Evolutionary conservation across 371 early-diverging fungal genomes (phyloP).

Genomic region (Saksenaea vasiformis): DNA sequence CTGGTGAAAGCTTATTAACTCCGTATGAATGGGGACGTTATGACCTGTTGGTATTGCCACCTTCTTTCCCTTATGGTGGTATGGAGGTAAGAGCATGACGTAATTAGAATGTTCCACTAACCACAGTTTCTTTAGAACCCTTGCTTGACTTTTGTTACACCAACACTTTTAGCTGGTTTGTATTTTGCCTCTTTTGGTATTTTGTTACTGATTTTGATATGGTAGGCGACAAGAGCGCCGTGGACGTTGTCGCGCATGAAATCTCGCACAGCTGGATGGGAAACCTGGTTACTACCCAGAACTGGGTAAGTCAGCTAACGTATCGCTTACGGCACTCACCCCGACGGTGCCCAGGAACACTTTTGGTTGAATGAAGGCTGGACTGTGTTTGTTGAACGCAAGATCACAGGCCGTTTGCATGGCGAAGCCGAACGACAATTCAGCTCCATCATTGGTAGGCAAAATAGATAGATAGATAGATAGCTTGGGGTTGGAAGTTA

Average conservation of each 20-base stretch:
- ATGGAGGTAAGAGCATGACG: slow-evolving; percentile 74
- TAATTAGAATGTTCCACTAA: neutral
- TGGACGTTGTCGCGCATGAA: slow-evolving; percentile 98
- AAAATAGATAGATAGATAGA: too few species aligned
- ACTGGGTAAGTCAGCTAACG: slow-evolving; percentile 67
- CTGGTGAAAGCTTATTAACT: slow-evolving; percentile 84
- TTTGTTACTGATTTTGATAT: neutral
- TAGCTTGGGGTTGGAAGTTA: neutral
- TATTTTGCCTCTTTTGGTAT: neutral
- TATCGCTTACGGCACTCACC: neutral
- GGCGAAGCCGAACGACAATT: slow-evolving; percentile 88
- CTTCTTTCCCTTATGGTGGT: slow-evolving; percentile 92
- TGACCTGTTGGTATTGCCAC: slow-evolving; percentile 88
- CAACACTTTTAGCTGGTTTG: slow-evolving; percentile 84
- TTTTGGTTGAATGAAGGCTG: slow-evolving; percentile 97
- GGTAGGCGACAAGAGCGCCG: slow-evolving; percentile 82
- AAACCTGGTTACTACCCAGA: slow-evolving; percentile 89
- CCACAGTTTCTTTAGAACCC: slow-evolving; percentile 67
- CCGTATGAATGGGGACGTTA: slow-evolving; percentile 97
- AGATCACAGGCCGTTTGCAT: slow-evolving; percentile 82
- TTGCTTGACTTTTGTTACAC: slow-evolving; percentile 88
- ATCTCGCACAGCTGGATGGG: slow-evolving; percentile 97
- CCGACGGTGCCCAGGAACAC: slow-evolving; percentile 47
- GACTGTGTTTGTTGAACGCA: slow-evolving; percentile 94
- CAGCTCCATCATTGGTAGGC: slow-evolving; percentile 77